Evolutionary conservation across 2,329 filamentous ascomycete genomes (phyloP).

Genomic region (Pseudogymnoascus sp.): DNA sequence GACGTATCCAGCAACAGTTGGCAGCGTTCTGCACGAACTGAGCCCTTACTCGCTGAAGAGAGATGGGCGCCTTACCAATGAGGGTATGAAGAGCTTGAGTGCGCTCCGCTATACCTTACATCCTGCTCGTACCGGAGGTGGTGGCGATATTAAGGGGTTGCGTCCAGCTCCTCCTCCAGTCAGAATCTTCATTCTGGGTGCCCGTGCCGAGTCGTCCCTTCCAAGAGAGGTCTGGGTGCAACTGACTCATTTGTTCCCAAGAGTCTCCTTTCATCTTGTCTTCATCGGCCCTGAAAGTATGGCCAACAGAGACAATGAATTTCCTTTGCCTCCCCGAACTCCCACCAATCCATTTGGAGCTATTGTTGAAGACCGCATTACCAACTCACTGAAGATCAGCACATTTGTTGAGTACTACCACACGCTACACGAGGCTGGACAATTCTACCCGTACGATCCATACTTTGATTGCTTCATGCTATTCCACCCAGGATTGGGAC

Average conservation of each 20-base stretch:
- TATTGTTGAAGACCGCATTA: slow-evolving; percentile 86
- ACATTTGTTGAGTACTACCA: slow-evolving; percentile 99
- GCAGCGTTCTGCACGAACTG: slow-evolving; percentile 84
- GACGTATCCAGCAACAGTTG: slow-evolving; percentile 89
- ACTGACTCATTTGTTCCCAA: slow-evolving; percentile 88
- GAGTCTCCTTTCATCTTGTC: slow-evolving; percentile 78
- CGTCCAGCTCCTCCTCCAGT: slow-evolving; percentile 79
- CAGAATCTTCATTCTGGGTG: slow-evolving; percentile 85
- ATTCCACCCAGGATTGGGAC: slow-evolving; percentile 93
- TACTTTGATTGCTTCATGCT: slow-evolving; percentile 98
- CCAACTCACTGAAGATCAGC: slow-evolving; percentile 86
- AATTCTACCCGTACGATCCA: slow-evolving; percentile 91
- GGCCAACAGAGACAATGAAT: slow-evolving; percentile 86
- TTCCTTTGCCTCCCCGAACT: slow-evolving; percentile 79
- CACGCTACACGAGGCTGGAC: slow-evolving; percentile 80
- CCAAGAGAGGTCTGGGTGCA: slow-evolving; percentile 92
- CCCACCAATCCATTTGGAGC: slow-evolving; percentile 83
- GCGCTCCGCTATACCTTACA: slow-evolving; percentile 91
- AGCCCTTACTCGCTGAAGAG: slow-evolving; percentile 80
- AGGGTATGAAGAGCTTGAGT: slow-evolving; percentile 88
- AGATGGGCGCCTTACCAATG: slow-evolving; percentile 67
- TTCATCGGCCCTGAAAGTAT: slow-evolving; percentile 96
- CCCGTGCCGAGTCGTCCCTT: slow-evolving; percentile 92
- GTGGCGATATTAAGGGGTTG: slow-evolving; percentile 65
- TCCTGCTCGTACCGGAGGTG: slow-evolving; percentile 70